Conservation (phyloP, 2,329 filamentous ascomycete species). For the Trichophyton benhamiae region DNA sequence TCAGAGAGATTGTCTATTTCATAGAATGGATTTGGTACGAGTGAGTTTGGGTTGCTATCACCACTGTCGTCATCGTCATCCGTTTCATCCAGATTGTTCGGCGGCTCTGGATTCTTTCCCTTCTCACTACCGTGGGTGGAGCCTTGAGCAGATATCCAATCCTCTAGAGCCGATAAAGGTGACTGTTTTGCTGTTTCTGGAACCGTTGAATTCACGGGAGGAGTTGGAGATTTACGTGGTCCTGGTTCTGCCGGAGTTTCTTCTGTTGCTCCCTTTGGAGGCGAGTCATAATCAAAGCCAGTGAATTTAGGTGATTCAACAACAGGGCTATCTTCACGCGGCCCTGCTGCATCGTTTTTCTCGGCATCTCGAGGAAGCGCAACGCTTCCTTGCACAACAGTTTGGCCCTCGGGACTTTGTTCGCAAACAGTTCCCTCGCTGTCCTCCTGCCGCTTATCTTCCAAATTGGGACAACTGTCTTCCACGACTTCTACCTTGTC, state of each 20-base stretch:
- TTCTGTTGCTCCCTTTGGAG: background rate
- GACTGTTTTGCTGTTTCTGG: constrained; percentile 9
- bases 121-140: constrained; percentile 8
- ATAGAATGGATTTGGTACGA: constrained; percentile 24
- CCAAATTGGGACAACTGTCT: background rate
- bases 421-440: background rate
- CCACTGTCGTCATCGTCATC: background rate
- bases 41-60: constrained; percentile 9
- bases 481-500: background rate
- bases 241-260: background rate
- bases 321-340: background rate
- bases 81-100: background rate
- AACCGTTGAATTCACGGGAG: background rate
- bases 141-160: constrained; percentile 12
- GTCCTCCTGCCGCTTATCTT: background rate
- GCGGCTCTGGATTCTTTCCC: background rate
- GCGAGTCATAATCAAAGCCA: background rate
- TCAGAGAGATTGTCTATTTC: constrained; percentile 11
- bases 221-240: background rate
- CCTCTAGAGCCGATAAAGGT: constrained; percentile 4
- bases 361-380: background rate
- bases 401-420: background rate
- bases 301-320: background rate
- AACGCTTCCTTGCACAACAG: background rate
- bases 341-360: background rate